Base-by-base conservation (phyloP, 306 rosid genomes). In the Castanea sativa region DNA sequence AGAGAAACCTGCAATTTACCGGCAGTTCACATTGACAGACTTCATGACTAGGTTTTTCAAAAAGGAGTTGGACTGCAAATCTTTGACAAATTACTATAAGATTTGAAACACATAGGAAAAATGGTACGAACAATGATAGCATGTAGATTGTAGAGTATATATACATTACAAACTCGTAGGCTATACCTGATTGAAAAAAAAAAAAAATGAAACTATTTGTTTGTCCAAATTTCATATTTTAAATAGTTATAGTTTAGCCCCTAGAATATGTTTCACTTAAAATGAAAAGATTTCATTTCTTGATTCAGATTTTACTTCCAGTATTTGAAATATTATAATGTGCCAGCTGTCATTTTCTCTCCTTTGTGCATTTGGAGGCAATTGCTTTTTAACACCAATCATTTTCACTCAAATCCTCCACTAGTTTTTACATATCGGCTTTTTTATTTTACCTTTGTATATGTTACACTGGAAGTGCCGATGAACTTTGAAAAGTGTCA, bases 1-100 rank as follows among this genome's bases (percentile, higher is more conserved):
- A 5, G 88, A 85, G 23, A 91, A 86, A 32, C 97, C 91, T 0
- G 69, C 90, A 0, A 80, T 83, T 14, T 94, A 89, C 57, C 51
- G 84, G 20, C 73, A 79, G 21, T 92, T 91, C 79, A 87, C 89
- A 0, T 74, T 72, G 7, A 1, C 68, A 7, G 94, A 94, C 69
- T 92, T 90, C 68, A 13, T 91, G 78, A 60, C 78, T 10, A 82
- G 89, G 74, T 92, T 87, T 87, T 90, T 89, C 84, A 79, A 38
- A 15, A 91, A 88, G 82, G 96, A 83, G 81, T 73, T 90, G 79
- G 92, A 87, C 51, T 83, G 85, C 27, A 82, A 85, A 14, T 78
- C 89, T 2, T 83, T 87, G 75, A 71, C 70, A 32, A 82, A 82
- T 56, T 79, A 59, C 71, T 84, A 59, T 18, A 77, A 21, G 75